A percentile compares a stretch with the other conserved stretches of the same genome.
Conservation (phyloP, 768 basidiomycete genomes). For the Asterophora parasitica region DNA sequence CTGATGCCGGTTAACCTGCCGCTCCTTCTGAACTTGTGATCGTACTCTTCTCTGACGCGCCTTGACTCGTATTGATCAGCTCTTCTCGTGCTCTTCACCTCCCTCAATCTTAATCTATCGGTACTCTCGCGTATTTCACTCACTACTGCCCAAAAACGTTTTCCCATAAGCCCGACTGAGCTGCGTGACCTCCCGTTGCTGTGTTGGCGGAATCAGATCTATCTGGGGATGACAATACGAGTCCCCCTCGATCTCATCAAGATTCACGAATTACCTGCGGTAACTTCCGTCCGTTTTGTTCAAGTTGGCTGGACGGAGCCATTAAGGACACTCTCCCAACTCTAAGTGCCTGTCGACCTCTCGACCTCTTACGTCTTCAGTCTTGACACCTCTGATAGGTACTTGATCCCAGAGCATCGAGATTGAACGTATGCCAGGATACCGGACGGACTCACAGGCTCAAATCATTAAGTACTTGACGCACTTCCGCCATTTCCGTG, state of each 20-base stretch:
- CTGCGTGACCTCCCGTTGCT: constrained; percentile 27
- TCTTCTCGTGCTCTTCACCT: constrained; percentile 21
- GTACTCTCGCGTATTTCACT: constrained; percentile 33
- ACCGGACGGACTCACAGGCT: constrained; percentile 17
- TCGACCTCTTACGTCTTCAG: constrained; percentile 14
- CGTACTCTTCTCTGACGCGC: too few species aligned
- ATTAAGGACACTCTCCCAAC: constrained; percentile 8
- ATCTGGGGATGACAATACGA: constrained; percentile 18
- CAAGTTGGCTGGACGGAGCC: constrained; percentile 6
- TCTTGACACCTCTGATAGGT: constrained; percentile 21
- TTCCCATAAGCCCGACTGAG: constrained; percentile 36
- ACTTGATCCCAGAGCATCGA: constrained; percentile 11
- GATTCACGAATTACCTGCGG: constrained; percentile 3
- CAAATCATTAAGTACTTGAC: not conserved
- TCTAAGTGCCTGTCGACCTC: constrained; percentile 11
- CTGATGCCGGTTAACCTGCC: constrained; percentile 13
- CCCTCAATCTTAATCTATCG: constrained; percentile 33
- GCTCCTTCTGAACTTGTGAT: not conserved
- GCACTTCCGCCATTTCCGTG: constrained; percentile 3
- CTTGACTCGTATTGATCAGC: constrained; percentile 11
- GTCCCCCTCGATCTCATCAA: constrained; percentile 18
- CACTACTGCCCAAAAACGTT: constrained; percentile 41
- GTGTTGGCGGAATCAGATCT: constrained; percentile 45
- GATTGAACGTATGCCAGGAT: constrained; percentile 5
- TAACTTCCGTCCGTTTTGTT: constrained; percentile 13